Evolutionary conservation across 345 rosid genomes (phyloP).

Genomic region (Citropsis articulata): DNA sequence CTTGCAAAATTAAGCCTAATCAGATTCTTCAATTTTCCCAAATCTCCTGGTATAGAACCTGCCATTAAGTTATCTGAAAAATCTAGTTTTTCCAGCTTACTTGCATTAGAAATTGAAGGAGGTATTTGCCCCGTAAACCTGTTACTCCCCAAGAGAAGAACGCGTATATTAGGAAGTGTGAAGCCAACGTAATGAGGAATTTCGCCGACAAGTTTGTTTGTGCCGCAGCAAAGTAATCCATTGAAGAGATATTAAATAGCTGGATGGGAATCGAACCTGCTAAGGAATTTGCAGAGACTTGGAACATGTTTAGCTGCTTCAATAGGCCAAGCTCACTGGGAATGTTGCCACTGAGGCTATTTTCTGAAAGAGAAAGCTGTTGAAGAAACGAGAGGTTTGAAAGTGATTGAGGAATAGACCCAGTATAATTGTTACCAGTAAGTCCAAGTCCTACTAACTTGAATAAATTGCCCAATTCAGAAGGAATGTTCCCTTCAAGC

Average conservation of each 20-base stretch:
- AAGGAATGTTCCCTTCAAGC: conserved; percentile 25
- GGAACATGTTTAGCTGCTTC: conserved; percentile 16
- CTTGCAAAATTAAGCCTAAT: conserved; percentile 11
- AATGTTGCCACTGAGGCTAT: conserved; percentile 21
- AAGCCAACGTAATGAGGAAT: conserved; percentile 18
- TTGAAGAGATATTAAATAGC: conserved; percentile 19
- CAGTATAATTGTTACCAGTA: conserved; percentile 19
- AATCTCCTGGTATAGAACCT: conserved; percentile 24
- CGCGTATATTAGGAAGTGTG: conserved; percentile 19
- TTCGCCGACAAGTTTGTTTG: conserved; percentile 16
- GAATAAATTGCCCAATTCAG: conserved; percentile 19
- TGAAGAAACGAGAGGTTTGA: conserved; percentile 21
- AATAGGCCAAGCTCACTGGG: conserved; percentile 23
- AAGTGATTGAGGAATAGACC: conserved; percentile 22
- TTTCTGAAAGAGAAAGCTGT: conserved; percentile 12
- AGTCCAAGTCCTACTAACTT: conserved; percentile 20
- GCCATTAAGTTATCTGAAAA: not conserved
- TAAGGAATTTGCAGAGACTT: conserved; percentile 13
- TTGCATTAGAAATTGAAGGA: conserved; percentile 23
- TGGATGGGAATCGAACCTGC: conserved; percentile 27
- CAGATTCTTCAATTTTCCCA: conserved; percentile 27
- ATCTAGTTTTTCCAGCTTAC: conserved; percentile 10
- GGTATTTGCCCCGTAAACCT: conserved; percentile 24
- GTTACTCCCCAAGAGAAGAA: conserved; percentile 12
- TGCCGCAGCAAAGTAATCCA: not conserved